Conservation (phyloP, 2,329 filamentous ascomycete species). For the Fusarium longipes region DNA sequence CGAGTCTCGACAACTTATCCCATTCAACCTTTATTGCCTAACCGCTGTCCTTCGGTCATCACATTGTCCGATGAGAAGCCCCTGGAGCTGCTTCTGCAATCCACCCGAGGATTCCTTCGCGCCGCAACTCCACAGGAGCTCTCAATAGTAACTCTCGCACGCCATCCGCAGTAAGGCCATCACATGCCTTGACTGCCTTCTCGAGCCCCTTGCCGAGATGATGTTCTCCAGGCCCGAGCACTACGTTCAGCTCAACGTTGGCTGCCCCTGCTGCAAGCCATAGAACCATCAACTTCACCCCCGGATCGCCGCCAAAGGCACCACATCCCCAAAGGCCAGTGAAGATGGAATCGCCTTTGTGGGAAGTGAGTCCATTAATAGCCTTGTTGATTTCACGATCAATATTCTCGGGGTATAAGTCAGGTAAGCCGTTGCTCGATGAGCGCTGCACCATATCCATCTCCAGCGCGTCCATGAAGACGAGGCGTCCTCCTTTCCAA, state of each 20-base stretch:
- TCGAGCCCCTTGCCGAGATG: slow-evolving; percentile 28
- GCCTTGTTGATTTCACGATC: slow-evolving; percentile 50
- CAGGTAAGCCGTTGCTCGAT: slow-evolving; percentile 34
- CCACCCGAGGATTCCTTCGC: slow-evolving; percentile 32
- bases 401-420: slow-evolving; percentile 44
- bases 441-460: slow-evolving; percentile 45
- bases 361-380: slow-evolving; percentile 44
- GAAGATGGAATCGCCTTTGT: slow-evolving; percentile 34
- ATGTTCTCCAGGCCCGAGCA: slow-evolving; percentile 36
- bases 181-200: slow-evolving; percentile 3
- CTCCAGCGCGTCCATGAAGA: slow-evolving; percentile 54
- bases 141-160: slow-evolving; percentile 18
- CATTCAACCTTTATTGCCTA: not conserved
- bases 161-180: not conserved
- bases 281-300: slow-evolving; percentile 47
- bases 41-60: not conserved
- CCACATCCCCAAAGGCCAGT: slow-evolving; percentile 52
- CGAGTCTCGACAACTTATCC: not conserved
- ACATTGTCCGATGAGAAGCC: not conserved
- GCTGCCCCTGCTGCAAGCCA: slow-evolving; percentile 50
- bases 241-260: slow-evolving; percentile 33
- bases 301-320: slow-evolving; percentile 51
- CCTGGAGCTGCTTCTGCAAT: slow-evolving; percentile 3
- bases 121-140: slow-evolving; percentile 13
- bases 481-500: slow-evolving; percentile 45